Evolutionary conservation across 2,329 filamentous ascomycete genomes (phyloP), one percentile per base, ranked within the genome.

Genomic region (Ustilaginoidea virens): DNA sequence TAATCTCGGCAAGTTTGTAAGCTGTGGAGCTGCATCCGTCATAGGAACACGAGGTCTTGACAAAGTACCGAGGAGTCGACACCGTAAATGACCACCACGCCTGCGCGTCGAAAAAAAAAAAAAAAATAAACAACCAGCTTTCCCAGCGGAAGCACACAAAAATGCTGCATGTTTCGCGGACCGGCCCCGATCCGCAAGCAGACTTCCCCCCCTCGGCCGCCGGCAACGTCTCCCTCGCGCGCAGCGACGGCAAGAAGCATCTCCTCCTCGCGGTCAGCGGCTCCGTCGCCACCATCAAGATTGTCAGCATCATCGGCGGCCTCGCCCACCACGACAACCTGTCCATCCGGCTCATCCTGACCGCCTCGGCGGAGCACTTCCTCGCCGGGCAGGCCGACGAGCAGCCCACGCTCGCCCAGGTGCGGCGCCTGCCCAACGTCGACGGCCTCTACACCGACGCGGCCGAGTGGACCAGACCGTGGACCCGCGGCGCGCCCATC

Each of bases 201-300:
- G 30, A 32, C 16, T 10, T 23, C 19, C 27, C n/a, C n/a, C n/a
- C 23, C 12, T 43, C 39, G 20, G 42, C 48, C 5, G 48, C 54
- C 0, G 44, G 45, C 25, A 41, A 38, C 1, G 51, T 59, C 11
- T 45, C 51, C 3, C 34, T 39, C 12, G 41, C 52, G 4, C 41
- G 47, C 12, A 35, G 35, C 17, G 58, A 61, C 28, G 52, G 51
- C 36, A 61, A 60, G 34, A 43, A 41, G 9, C 58, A 62, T 30
- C 42, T 62, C 9, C 43, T 62, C 2, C 46, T 62, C 5, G 56
- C 58, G 0, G 55, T 55, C 5, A 48, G 46, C 5, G 57, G 60
- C 17, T 63, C 79, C 1, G 82, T 92, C n/a, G 86, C 86, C 10
- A 83, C 80, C 5, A 92, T 93, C 45, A 94, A 94, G 48, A 58